Conservation (phyloP, 2,329 filamentous ascomycete genomes). For the Xenoacremonium recifei region DNA sequence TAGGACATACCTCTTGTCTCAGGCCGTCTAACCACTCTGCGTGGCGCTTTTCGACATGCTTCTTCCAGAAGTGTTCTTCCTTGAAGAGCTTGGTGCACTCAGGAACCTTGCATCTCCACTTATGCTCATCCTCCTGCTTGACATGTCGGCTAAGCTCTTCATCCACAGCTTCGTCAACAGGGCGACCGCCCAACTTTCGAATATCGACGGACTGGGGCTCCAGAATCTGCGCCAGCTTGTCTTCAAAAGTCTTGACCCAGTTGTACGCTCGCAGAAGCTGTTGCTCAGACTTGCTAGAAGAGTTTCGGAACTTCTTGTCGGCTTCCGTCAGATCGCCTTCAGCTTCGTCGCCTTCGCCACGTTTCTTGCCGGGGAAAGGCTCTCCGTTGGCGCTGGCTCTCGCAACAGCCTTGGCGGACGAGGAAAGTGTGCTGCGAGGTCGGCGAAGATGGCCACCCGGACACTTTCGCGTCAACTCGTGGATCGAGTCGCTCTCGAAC, state of each 20-base stretch:
- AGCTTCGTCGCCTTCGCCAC: conserved; percentile 64
- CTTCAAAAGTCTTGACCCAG: conserved; percentile 98
- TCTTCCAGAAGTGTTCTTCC: conserved; percentile 94
- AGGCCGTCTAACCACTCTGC: conserved; percentile 79
- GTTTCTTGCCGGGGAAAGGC: conserved; percentile 81
- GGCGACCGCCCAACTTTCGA: conserved; percentile 85
- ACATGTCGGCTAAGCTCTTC: conserved; percentile 86
- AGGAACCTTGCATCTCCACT: conserved; percentile 94
- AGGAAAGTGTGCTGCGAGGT: conserved; percentile 81
- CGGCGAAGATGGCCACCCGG: conserved; percentile 95
- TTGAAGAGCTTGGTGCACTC: conserved; percentile 98
- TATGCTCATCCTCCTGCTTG: conserved; percentile 96
- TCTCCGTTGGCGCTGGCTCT: conserved; percentile 80
- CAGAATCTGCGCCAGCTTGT: conserved; percentile 89
- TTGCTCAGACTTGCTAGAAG: conserved; percentile 77
- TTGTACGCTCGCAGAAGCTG: conserved; percentile 95
- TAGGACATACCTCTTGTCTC: conserved; percentile 75
- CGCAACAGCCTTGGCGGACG: conserved; percentile 79
- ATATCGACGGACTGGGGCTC: conserved; percentile 87
- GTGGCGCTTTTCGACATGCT: conserved; percentile 96
- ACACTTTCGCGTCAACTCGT: conserved; percentile 93
- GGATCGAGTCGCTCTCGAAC: conserved; percentile 95
- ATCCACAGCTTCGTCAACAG: conserved; percentile 79
- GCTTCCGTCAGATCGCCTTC: conserved; percentile 46
- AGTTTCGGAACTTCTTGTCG: conserved; percentile 71